phyloP scores from a whole-genome alignment of 148 eudicot species.

The Vaccinium vitisidaea region DNA sequence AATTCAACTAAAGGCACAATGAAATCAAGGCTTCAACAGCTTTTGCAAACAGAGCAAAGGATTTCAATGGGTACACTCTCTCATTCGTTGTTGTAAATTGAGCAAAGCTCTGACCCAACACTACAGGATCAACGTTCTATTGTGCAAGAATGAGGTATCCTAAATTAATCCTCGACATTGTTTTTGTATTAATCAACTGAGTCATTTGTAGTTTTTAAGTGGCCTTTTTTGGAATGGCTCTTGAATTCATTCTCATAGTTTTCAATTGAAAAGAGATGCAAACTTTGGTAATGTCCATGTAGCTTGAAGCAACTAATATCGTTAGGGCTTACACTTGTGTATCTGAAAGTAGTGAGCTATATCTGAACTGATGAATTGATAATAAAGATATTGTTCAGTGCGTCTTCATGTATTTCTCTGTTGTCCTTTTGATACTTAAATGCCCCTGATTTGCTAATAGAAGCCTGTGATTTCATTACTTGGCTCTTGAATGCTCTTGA shows the following conservation, averaged over 20 bases:
- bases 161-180: background rate
- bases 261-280: background rate
- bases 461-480: background rate
- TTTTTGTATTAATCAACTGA: background rate
- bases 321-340: background rate
- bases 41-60: slow-evolving; percentile 2
- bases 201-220: background rate
- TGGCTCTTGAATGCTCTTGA: background rate
- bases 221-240: background rate
- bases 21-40: background rate
- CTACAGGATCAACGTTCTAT: background rate
- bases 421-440: background rate
- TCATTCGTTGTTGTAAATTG: background rate
- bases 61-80: background rate
- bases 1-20: background rate
- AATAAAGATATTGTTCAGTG: background rate
- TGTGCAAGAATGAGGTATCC: slow-evolving; percentile 5
- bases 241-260: background rate
- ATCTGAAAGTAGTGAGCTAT: background rate
- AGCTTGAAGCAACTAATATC: background rate
- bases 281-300: background rate
- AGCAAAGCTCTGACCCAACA: background rate
- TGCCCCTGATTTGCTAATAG: background rate
- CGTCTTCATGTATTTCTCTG: background rate
- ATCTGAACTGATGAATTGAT: background rate